These are phyloP conservation scores for Verbena officinalis DNA, from an alignment of 257 asterid genomes.

Conservation along the genomic window DNA sequence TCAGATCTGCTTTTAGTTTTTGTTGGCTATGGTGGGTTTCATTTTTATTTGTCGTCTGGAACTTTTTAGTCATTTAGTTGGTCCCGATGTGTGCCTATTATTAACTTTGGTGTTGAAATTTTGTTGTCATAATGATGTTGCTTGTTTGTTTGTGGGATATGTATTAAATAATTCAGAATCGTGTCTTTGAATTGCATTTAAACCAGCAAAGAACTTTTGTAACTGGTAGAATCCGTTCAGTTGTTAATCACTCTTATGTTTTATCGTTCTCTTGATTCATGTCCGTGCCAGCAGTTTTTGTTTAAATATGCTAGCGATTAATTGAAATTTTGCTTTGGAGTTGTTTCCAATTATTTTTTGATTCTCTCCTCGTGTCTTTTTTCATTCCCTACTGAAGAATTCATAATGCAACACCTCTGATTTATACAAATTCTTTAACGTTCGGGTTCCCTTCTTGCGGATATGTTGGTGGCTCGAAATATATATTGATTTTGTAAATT, in stretches of 20 bases:
- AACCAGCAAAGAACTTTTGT: conserved; percentile 12
- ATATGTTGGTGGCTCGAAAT: background rate
- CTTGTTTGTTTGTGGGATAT: conserved; percentile 23
- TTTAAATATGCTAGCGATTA: no score
- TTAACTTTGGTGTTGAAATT: conserved; percentile 4
- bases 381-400: no score
- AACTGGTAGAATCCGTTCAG: conserved; percentile 11
- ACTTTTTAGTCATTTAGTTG: background rate
- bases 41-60: conserved; percentile 8
- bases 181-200: conserved; percentile 6
- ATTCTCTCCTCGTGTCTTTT: no score
- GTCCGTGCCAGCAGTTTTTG: no score
- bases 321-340: no score
- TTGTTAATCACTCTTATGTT: background rate
- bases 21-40: conserved; percentile 24
- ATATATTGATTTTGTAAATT: conserved; percentile 24
- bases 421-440: no score
- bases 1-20: conserved; percentile 44
- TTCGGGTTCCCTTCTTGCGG: no score
- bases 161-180: background rate
- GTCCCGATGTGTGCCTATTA: background rate
- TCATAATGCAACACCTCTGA: no score
- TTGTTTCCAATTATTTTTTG: no score
- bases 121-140: conserved; percentile 2
- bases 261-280: no score